Conservation (phyloP, 768 basidiomycete species). For the Zangia roseola region DNA sequence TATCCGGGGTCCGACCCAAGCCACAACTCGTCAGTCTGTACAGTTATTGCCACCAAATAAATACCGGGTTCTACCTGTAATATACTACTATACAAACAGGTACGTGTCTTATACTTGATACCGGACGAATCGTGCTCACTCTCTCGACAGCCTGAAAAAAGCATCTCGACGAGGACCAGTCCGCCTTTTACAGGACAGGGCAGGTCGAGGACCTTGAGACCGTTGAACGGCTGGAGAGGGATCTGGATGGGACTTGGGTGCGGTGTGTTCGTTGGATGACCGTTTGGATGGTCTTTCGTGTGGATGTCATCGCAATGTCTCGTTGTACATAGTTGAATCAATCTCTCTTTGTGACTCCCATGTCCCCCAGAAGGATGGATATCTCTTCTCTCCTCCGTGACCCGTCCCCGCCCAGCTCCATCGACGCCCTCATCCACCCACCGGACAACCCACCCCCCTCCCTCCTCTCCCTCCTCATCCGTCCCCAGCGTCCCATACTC, state of each 20-base stretch:
- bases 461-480: constrained; percentile 23
- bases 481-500: constrained; percentile 12
- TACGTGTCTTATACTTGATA: constrained; percentile 17
- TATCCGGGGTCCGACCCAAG: constrained; percentile 46
- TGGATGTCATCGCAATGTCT: constrained; percentile 87
- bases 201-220: constrained; percentile 86
- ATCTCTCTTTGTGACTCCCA: constrained; percentile 22
- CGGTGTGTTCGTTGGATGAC: constrained; percentile 57
- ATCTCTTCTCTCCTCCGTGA: constrained; percentile 71
- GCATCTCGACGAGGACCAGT: constrained; percentile 87
- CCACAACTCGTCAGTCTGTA: too few species aligned
- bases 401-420: constrained; percentile 8
- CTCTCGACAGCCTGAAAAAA: constrained; percentile 59
- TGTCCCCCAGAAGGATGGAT: constrained; percentile 69
- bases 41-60: constrained; percentile 37
- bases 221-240: constrained; percentile 81
- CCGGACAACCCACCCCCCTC: constrained; percentile 10
- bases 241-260: constrained; percentile 85
- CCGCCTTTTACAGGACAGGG: constrained; percentile 66
- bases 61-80: too few species aligned
- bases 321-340: constrained; percentile 62
- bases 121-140: constrained; percentile 1
- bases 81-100: constrained; percentile 56
- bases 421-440: not conserved
- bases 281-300: constrained; percentile 60